Evolutionary conservation across 192 early-diverging fungal species (phyloP).

Genomic region (Umbelopsis sp.): DNA sequence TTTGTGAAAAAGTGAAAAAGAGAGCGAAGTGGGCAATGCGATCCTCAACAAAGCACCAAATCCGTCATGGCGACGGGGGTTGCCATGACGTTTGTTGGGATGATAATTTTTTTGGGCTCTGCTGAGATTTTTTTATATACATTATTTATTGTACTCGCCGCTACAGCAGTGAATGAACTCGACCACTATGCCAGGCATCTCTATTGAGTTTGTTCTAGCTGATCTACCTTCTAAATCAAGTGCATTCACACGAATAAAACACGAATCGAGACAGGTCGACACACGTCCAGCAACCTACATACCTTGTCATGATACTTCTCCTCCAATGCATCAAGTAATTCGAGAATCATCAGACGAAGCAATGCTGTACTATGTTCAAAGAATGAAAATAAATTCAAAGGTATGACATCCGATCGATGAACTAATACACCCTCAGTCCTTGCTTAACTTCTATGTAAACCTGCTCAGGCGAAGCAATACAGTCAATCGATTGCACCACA

Average conservation of each 20-base stretch:
- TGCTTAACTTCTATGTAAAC: too few species aligned
- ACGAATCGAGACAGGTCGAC: not conserved
- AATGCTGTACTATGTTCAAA: constrained; percentile 7
- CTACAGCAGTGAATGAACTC: not conserved
- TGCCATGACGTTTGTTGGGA: constrained; percentile 10
- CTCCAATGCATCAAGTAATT: not conserved
- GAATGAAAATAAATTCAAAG: constrained; percentile 3
- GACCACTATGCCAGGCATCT: not conserved
- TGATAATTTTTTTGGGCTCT: not conserved
- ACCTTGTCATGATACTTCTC: not conserved
- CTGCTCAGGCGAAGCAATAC: not conserved
- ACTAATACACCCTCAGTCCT: not conserved
- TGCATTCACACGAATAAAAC: constrained; percentile 1
- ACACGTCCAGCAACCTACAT: not conserved
- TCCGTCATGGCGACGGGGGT: constrained; percentile 1
- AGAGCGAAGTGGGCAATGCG: not conserved
- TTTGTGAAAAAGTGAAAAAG: not conserved
- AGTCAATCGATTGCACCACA: not conserved
- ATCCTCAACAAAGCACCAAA: not conserved
- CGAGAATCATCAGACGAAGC: not conserved
- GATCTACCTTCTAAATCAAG: constrained; percentile 2
- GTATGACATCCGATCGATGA: not conserved
- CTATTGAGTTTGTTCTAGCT: constrained; percentile 11
- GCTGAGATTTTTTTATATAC: not conserved
- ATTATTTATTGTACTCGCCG: not conserved